Base-by-base conservation (phyloP, 1,139 yeast genomes). In the Tardiomyces depauwii region DNA sequence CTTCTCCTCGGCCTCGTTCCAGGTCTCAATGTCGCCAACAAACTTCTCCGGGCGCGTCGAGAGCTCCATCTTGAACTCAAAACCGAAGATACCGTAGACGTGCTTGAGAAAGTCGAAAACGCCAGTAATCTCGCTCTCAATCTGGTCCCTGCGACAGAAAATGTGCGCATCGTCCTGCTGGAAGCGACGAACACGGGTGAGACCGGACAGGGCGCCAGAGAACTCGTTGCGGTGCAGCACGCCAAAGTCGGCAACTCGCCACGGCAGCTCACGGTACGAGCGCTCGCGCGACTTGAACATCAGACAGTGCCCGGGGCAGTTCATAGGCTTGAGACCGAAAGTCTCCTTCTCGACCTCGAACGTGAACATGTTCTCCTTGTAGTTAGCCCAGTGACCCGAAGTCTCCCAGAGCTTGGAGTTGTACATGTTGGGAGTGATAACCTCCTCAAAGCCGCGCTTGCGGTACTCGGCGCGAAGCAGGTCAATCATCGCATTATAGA, bases 131-230 rank as follows among this genome's bases (percentile, higher is more conserved):
- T 93, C 98, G 42, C 70, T 66, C 58, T 81, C 80, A 46, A 93
- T 83, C 65, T 93, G 98, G 23, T 75, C 80, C 46, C 78, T 73
- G 18, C 83, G 79, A 64, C 99, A 93, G 68, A 93, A 93, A 42
- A 93, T 91, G 61, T 93, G 98, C 11, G 96, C 98, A 63, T 93
- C 98, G 62, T 93, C 99, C 67, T 93, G 99, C 63, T 93, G 98
- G 72, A 93, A 93, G 55, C 96, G 78, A 53, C 99, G 76, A 9
- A 93, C 96, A 56, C 99, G 77, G 1, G 98, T 91, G 49, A 93
- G 70, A 1, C 99, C 99, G 2, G 95, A 78, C 42, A 93, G 72
- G 1, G 98, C 95, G 28, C 99, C 98, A 47, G 93, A 81, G 44
- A 89, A 82, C 65, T 93, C 99, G 61, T 93, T 93, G 65, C 99